phyloP scores from a whole-genome alignment of 495 filamentous ascomycete genomes.

The Penicillium daleae region DNA sequence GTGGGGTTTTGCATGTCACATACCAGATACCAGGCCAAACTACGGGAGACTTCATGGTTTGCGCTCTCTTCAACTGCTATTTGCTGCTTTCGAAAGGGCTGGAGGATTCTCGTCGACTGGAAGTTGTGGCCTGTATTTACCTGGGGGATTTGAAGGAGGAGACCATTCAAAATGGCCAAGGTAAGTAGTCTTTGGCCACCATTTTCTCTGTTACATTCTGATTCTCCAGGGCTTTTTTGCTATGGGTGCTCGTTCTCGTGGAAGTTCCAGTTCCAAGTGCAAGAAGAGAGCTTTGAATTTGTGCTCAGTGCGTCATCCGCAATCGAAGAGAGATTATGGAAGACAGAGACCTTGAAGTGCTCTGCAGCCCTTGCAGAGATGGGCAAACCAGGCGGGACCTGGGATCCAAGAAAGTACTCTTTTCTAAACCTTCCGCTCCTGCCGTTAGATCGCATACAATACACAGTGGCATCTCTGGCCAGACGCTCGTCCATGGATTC shows the following conservation, averaged over 20 bases:
- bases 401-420: slow-evolving; percentile 43
- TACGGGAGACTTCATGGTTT: slow-evolving; percentile 81
- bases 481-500: slow-evolving; percentile 82
- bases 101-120: slow-evolving; percentile 64
- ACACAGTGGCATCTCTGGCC: slow-evolving; percentile 69
- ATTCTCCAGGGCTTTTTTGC: slow-evolving; percentile 74
- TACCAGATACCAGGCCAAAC: slow-evolving; percentile 71
- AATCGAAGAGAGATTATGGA: slow-evolving; percentile 81
- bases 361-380: slow-evolving; percentile 30
- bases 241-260: slow-evolving; percentile 85
- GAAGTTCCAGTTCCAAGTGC: slow-evolving; percentile 87
- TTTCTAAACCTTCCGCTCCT: slow-evolving; percentile 69
- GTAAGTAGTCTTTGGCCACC: slow-evolving; percentile 46
- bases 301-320: slow-evolving; percentile 87
- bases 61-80: slow-evolving; percentile 81
- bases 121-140: slow-evolving; percentile 74
- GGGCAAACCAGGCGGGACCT: slow-evolving; percentile 27
- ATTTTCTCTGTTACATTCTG: not conserved
- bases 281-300: slow-evolving; percentile 78
- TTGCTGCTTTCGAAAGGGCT: slow-evolving; percentile 73
- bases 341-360: slow-evolving; percentile 43
- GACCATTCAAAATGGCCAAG: slow-evolving; percentile 78
- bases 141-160: slow-evolving; percentile 74
- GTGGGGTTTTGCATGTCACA: slow-evolving; percentile 83
- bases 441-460: slow-evolving; percentile 73